A percentile compares a stretch with the other conserved stretches of the same genome.
Conservation (phyloP, 495 filamentous ascomycete species). For the Aspergillus affinis region DNA sequence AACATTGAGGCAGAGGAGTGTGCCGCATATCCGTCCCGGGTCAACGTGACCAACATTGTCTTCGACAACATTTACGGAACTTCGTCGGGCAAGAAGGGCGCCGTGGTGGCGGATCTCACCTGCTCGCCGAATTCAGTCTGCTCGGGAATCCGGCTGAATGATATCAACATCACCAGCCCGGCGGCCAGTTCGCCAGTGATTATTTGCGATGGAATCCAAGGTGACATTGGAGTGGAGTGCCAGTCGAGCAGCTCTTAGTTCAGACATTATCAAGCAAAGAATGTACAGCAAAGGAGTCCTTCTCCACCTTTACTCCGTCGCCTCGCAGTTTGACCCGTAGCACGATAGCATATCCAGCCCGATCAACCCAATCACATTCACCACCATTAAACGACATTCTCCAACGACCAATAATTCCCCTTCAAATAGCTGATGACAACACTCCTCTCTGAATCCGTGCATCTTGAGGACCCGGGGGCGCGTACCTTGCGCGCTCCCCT, state of each 20-base stretch:
- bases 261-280: background rate
- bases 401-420: background rate
- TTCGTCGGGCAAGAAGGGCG: conserved; percentile 49
- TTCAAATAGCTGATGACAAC: background rate
- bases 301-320: no score
- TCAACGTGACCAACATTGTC: conserved; percentile 54
- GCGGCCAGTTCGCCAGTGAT: conserved; percentile 44
- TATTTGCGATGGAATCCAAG: conserved; percentile 52
- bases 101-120: conserved; percentile 48
- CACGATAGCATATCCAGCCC: no score
- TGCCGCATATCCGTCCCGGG: conserved; percentile 48
- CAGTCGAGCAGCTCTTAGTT: background rate
- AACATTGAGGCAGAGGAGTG: conserved; percentile 51
- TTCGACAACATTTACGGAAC: conserved; percentile 58
- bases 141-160: conserved; percentile 48
- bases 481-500: background rate
- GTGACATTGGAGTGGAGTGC: conserved; percentile 50
- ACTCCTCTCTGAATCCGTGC: background rate
- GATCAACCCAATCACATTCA: background rate
- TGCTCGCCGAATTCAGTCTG: conserved; percentile 57
- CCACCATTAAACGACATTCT: no score
- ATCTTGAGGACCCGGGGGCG: background rate
- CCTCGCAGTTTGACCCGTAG: background rate
- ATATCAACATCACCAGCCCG: conserved; percentile 51
- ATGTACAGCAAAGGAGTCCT: background rate